phyloP scores from a whole-genome alignment of 192 early-diverging fungal genomes.

The Kappamyces sp. region DNA sequence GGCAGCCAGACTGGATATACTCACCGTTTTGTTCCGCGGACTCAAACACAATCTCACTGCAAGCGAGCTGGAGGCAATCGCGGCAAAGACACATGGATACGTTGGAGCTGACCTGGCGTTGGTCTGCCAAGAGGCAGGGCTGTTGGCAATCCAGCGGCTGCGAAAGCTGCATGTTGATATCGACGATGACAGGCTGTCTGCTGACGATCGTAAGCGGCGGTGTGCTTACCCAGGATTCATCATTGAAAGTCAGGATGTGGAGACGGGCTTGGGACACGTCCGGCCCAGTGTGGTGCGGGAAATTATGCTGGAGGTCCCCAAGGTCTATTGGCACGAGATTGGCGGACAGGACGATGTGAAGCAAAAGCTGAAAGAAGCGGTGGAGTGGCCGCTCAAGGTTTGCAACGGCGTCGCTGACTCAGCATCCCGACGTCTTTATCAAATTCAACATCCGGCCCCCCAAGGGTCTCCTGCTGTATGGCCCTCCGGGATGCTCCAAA shows the following conservation, averaged over 20 bases:
- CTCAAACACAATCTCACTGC: conserved; percentile 64
- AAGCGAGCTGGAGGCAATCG: conserved; percentile 52
- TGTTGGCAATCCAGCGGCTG: conserved; percentile 61
- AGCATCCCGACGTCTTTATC: conserved; percentile 86
- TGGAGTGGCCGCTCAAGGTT: conserved; percentile 95
- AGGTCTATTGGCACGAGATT: conserved; percentile 88
- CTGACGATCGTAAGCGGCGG: too few species aligned
- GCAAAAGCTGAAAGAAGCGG: conserved; percentile 84
- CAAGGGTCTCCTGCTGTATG: conserved; percentile 95
- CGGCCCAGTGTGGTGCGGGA: conserved; percentile 84
- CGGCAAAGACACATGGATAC: conserved; percentile 78
- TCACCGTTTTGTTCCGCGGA: conserved; percentile 57
- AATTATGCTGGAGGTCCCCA: conserved; percentile 86
- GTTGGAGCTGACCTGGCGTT: conserved; percentile 96
- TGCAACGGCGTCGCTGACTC: background rate
- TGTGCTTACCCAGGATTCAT: background rate
- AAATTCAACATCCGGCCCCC: conserved; percentile 90
- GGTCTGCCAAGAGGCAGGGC: conserved; percentile 78
- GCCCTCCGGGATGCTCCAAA: conserved; percentile 97
- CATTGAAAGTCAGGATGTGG: conserved; percentile 54
- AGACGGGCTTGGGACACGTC: conserved; percentile 26
- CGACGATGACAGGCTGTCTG: background rate
- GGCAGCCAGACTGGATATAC: conserved; percentile 62
- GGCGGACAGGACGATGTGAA: conserved; percentile 92
- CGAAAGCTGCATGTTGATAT: conserved; percentile 21